phyloP scores from a whole-genome alignment of 2,329 filamentous ascomycete genomes.

The Juglanconis sp. region DNA sequence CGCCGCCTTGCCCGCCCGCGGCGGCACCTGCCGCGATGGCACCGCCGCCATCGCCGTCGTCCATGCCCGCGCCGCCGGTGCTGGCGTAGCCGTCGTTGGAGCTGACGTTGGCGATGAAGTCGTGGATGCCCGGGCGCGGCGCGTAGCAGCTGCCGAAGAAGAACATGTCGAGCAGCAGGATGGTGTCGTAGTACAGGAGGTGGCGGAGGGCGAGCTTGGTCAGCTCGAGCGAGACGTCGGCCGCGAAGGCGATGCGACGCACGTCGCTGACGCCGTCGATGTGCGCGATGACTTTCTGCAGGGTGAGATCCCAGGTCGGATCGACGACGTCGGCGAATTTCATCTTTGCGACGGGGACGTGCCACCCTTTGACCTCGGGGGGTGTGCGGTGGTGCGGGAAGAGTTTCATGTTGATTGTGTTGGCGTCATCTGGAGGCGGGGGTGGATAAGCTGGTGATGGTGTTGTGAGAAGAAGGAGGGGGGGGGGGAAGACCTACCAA shows the following conservation, averaged over 20 bases:
- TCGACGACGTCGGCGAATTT: slow-evolving; percentile 62
- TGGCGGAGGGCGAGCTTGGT: slow-evolving; percentile 85
- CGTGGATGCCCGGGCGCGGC: slow-evolving; percentile 70
- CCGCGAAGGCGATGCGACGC: slow-evolving; percentile 77
- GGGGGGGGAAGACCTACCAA: slow-evolving; percentile 57
- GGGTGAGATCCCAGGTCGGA: slow-evolving; percentile 71
- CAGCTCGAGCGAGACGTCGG: slow-evolving; percentile 82
- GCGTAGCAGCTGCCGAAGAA: slow-evolving; percentile 92
- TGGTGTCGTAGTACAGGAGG: slow-evolving; percentile 87
- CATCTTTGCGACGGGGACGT: slow-evolving; percentile 78
- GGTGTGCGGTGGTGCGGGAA: slow-evolving; percentile 80
- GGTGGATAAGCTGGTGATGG: background rate
- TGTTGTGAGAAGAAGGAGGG: background rate
- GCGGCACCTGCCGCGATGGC: too few relatives aligned
- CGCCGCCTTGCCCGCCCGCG: background rate
- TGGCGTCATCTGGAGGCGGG: slow-evolving; percentile 68
- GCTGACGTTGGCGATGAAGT: slow-evolving; percentile 68
- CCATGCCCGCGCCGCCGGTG: slow-evolving; percentile 52
- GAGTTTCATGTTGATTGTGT: slow-evolving; percentile 93
- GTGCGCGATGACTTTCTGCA: slow-evolving; percentile 75
- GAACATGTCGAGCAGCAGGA: slow-evolving; percentile 90
- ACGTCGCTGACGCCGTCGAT: slow-evolving; percentile 92
- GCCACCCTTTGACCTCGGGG: slow-evolving; percentile 76
- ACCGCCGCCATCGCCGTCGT: background rate
- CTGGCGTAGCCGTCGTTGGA: slow-evolving; percentile 15